Conservation (phyloP, 2,329 filamentous ascomycete genomes). For the Lasiodiplodia hormozganensis region DNA sequence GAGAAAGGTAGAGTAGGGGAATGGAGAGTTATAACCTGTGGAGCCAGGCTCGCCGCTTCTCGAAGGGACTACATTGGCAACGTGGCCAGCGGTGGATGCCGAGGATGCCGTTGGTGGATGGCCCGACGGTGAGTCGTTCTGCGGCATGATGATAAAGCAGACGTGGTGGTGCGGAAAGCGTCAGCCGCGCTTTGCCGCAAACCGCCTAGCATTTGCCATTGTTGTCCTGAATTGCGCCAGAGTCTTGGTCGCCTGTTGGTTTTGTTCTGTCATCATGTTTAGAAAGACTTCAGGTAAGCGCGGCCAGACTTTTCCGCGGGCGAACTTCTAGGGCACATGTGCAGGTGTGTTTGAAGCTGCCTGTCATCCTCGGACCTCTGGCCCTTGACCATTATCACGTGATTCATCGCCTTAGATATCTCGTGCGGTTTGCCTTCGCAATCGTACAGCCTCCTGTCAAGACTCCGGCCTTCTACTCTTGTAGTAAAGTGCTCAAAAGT, state of each 20-base stretch:
- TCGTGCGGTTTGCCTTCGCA: too few species aligned
- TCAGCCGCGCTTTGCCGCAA: background rate
- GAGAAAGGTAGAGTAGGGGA: background rate
- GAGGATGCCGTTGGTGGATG: background rate
- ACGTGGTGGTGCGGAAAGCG: background rate
- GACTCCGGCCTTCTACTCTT: too few species aligned
- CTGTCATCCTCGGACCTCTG: too few species aligned
- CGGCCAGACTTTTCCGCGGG: background rate
- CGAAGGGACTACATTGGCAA: background rate
- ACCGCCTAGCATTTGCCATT: background rate
- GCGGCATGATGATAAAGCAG: conserved; percentile 15
- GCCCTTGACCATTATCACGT: too few species aligned
- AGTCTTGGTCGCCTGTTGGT: background rate
- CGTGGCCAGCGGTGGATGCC: background rate
- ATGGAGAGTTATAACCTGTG: background rate
- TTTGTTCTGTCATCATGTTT: too few species aligned
- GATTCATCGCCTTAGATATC: too few species aligned
- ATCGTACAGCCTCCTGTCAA: too few species aligned
- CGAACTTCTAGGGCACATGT: background rate
- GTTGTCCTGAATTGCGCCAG: background rate
- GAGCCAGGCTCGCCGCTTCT: background rate
- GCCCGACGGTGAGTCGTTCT: background rate
- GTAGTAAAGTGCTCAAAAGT: too few species aligned
- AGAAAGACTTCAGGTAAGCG: background rate
- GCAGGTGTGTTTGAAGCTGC: background rate